These are phyloP conservation scores for Zelopaecilomyces penicillatus DNA, from an alignment of 2,329 filamentous ascomycete genomes.

Conservation along the genomic window DNA sequence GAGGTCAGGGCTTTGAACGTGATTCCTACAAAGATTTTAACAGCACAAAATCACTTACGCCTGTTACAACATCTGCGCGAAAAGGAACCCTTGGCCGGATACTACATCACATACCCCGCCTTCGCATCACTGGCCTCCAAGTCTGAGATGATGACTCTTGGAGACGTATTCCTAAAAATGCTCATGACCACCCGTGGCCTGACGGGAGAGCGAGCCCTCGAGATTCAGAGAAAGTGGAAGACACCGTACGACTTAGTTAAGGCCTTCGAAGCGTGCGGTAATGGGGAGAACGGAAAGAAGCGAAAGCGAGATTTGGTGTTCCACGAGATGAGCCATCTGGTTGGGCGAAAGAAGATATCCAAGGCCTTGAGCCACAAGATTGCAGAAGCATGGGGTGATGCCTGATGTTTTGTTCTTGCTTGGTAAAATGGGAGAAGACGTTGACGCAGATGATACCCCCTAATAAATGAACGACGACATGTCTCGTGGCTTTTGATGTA, in stretches of 20 bases:
- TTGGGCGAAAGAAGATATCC: slow-evolving; percentile 61
- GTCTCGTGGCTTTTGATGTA: too few relatives aligned
- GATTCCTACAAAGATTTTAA: slow-evolving; percentile 57
- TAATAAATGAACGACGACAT: too few relatives aligned
- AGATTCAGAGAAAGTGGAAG: slow-evolving; percentile 71
- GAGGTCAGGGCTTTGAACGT: slow-evolving; percentile 48
- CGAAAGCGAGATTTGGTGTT: slow-evolving; percentile 53
- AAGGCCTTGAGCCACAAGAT: slow-evolving; percentile 60
- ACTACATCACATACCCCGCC: slow-evolving; percentile 60
- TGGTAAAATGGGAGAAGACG: too few relatives aligned
- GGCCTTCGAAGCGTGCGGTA: slow-evolving; percentile 52
- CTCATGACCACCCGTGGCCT: slow-evolving; percentile 72
- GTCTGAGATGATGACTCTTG: slow-evolving; percentile 62
- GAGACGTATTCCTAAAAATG: slow-evolving; percentile 76
- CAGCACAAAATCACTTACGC: slow-evolving; percentile 57
- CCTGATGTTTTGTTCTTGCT: slow-evolving; percentile 16
- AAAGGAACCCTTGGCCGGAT: slow-evolving; percentile 39
- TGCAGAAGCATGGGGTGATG: slow-evolving; percentile 62
- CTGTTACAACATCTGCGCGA: slow-evolving; percentile 51
- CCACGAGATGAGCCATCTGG: slow-evolving; percentile 44
- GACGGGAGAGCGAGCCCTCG: slow-evolving; percentile 68
- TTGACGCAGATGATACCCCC: background rate
- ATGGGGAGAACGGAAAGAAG: slow-evolving; percentile 41
- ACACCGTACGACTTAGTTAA: slow-evolving; percentile 65
- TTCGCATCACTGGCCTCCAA: slow-evolving; percentile 69